A percentile compares a stretch with the other conserved stretches of the same genome.
Evolutionary conservation across 129 eudicot genomes (phyloP).

Genomic region (carrot (Daucus carota)): DH1_v3.0 NC_030384.2:31221501-31222000

Average conservation of each 20-base stretch:
- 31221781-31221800: constrained; percentile 94
- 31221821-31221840: constrained; percentile 91
- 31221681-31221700: neutral
- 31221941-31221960: constrained; percentile 96
- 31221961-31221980: constrained; percentile 83
- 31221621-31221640: neutral
- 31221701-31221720: constrained; percentile 46
- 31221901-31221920: constrained; percentile 96
- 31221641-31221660: neutral
- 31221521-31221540: neutral
- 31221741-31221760: constrained; percentile 82
- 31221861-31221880: constrained; percentile 86
- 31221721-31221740: constrained; percentile 91
- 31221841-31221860: constrained; percentile 96
- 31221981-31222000: constrained; percentile 98
- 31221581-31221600: neutral
- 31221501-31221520: neutral
- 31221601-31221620: neutral
- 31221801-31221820: constrained; percentile 99
- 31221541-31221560: neutral
- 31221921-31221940: constrained; percentile 88
- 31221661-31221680: neutral
- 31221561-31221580: neutral
- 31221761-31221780: constrained; percentile 89
- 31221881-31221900: constrained; percentile 81